phyloP scores from a whole-genome alignment of 352 stramenopile genomes.

The Phytophthora uliginosa region DNA sequence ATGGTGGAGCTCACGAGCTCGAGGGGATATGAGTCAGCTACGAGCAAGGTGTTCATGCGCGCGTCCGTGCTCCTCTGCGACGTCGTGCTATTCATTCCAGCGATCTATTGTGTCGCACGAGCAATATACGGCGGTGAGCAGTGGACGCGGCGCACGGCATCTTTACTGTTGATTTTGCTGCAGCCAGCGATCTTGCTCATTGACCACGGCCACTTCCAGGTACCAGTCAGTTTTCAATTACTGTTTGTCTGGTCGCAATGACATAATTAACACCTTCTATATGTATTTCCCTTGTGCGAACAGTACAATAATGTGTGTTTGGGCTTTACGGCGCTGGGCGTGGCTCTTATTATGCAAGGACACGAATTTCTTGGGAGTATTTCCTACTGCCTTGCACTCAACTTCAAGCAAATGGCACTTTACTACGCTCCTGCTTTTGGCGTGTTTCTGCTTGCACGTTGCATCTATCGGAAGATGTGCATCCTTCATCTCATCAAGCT shows the following conservation, averaged over 20 bases:
- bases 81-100: conserved; percentile 91
- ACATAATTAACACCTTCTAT: not conserved
- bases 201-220: conserved; percentile 99
- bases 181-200: conserved; percentile 95
- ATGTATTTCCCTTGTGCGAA: not conserved
- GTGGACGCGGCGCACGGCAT: conserved; percentile 68
- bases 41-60: conserved; percentile 94
- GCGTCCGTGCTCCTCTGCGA: conserved; percentile 95
- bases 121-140: conserved; percentile 58
- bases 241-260: not conserved
- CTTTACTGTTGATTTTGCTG: conserved; percentile 81
- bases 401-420: conserved; percentile 99
- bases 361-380: conserved; percentile 88
- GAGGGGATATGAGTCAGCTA: conserved; percentile 87
- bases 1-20: conserved; percentile 88
- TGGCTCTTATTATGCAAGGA: conserved; percentile 76
- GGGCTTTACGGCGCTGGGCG: conserved; percentile 85
- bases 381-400: conserved; percentile 95
- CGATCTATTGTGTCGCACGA: conserved; percentile 54
- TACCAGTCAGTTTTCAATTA: conserved; percentile 27
- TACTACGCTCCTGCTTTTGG: conserved; percentile 98
- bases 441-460: conserved; percentile 93
- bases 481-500: conserved; percentile 80
- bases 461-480: conserved; percentile 61
- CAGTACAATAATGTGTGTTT: conserved; percentile 99